Evolutionary conservation across 805 yeast genomes (phyloP).

Genomic region (Candida peoriensis): DNA sequence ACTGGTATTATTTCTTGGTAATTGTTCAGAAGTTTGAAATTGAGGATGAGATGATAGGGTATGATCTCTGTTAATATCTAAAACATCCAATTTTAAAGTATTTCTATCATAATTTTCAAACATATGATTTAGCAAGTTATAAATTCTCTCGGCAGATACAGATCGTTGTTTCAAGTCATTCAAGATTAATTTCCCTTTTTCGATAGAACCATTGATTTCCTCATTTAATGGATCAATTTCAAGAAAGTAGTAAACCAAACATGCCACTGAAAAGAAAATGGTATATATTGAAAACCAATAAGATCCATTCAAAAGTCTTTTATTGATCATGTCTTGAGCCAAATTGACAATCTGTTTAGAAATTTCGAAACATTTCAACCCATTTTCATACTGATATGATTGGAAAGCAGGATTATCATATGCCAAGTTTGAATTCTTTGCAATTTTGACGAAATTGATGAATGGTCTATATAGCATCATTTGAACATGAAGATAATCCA

Average conservation of each 20-base stretch:
- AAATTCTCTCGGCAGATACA: constrained; percentile 75
- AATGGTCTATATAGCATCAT: constrained; percentile 86
- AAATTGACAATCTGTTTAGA: constrained; percentile 76
- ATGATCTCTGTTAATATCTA: constrained; percentile 4
- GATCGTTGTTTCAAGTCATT: constrained; percentile 66
- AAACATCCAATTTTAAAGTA: constrained; percentile 44
- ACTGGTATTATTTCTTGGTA: no score
- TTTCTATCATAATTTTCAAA: constrained; percentile 73
- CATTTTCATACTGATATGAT: constrained; percentile 56
- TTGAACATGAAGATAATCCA: constrained; percentile 75
- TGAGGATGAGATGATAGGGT: constrained; percentile 2
- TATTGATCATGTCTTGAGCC: constrained; percentile 74
- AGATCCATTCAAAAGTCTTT: constrained; percentile 72
- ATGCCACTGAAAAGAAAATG: constrained; percentile 87
- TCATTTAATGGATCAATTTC: constrained; percentile 43
- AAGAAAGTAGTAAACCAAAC: constrained; percentile 65
- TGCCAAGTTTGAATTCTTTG: constrained; percentile 20
- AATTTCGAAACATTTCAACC: constrained; percentile 78
- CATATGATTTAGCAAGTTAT: constrained; percentile 67
- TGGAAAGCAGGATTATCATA: constrained; percentile 40
- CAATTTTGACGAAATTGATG: constrained; percentile 51
- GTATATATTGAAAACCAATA: constrained; percentile 95
- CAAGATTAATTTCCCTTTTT: constrained; percentile 69
- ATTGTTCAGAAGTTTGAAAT: not conserved
- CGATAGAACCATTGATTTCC: constrained; percentile 63